Base-by-base conservation (phyloP, 2,329 filamentous ascomycete species). In the Neurospora sp. region DNA sequence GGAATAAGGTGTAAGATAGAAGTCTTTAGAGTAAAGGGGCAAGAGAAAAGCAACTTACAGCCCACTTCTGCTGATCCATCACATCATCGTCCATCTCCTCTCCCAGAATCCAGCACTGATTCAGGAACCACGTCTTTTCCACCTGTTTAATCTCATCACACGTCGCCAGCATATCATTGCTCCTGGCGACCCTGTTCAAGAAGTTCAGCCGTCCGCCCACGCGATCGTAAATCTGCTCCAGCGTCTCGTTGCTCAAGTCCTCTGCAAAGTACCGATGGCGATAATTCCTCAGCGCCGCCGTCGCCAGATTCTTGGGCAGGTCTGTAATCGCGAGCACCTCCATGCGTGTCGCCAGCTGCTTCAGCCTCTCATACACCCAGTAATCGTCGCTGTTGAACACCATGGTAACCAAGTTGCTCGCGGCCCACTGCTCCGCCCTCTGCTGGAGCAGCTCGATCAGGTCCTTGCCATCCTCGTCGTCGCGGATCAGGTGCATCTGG, bases 381-480 rank as follows among this genome's bases (percentile, higher is more conserved):
- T 97, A 99, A 78, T 98, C 96, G 80, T 99, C 96, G 69, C 90
- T 94, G 81, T 97, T 98, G 82, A 99, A 93, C 40, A 99, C 89
- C 84, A 93, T 87, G 1, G 96, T 98, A 38, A 96, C 92, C 8
- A 99, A 86, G 73, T 93, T 95, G 23, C 92, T 89, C 1, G 95
- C 96, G 1, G 96, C 95, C 96, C 96, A 99, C 79, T 96, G 92
- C 80, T 99, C 96, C 1, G 96, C 95, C 39, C 94, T 89, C 78
- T 99, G 96, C 77, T 99, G 96, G 38, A 99, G 89, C 67, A 99
- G 87, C 80, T 99, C 96, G 57, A 99, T 88, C 15, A 99, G 83
- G 78, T 98, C 93, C 69, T 91, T 90, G n/a, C 96, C 96, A 76
- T 96, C 92, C 5, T 96, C 92, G 75, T 98, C 91, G 78, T 98